A percentile compares a stretch with the other conserved stretches of the same genome.
Evolutionary conservation across 345 rosid species (phyloP).

Genomic region (Turritis glabra): DNA sequence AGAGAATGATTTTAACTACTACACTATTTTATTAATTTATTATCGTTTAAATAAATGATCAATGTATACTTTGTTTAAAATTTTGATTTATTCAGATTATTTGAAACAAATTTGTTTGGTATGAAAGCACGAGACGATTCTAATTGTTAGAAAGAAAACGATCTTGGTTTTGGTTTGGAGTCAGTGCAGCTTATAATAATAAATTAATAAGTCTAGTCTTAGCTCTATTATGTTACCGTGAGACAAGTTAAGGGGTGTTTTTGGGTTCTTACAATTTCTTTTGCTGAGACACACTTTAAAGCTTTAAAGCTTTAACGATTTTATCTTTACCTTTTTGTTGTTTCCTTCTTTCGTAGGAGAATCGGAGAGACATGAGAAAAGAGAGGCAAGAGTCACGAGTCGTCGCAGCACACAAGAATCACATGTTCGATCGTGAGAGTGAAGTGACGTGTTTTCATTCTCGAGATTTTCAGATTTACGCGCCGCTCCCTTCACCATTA

Average conservation of each 20-base stretch:
- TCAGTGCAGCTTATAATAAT: too few species aligned
- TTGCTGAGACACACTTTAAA: not conserved
- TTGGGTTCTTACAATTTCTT: not conserved
- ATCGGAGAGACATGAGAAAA: constrained; percentile 23
- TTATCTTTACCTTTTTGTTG: constrained; percentile 9
- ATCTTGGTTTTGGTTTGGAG: too few species aligned
- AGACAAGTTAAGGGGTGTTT: too few species aligned
- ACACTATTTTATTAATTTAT: too few species aligned
- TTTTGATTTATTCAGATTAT: too few species aligned
- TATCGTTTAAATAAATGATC: not conserved
- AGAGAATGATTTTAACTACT: too few species aligned
- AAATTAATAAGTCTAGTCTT: too few species aligned
- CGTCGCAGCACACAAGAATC: constrained; percentile 33
- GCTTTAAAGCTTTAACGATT: constrained; percentile 20
- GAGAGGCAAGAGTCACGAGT: constrained; percentile 44
- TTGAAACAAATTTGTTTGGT: too few species aligned
- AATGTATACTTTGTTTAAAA: too few species aligned
- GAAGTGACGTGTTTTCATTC: constrained; percentile 21
- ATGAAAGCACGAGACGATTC: too few species aligned
- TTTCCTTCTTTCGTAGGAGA: constrained; percentile 19
- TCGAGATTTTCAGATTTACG: constrained; percentile 21
- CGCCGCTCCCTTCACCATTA: constrained; percentile 42
- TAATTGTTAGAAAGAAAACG: too few species aligned
- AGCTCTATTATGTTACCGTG: too few species aligned
- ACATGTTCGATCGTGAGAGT: constrained; percentile 29